Base-by-base conservation (phyloP, 1,284 basidiomycete genomes). In the Boletus nobilissimus region DNA sequence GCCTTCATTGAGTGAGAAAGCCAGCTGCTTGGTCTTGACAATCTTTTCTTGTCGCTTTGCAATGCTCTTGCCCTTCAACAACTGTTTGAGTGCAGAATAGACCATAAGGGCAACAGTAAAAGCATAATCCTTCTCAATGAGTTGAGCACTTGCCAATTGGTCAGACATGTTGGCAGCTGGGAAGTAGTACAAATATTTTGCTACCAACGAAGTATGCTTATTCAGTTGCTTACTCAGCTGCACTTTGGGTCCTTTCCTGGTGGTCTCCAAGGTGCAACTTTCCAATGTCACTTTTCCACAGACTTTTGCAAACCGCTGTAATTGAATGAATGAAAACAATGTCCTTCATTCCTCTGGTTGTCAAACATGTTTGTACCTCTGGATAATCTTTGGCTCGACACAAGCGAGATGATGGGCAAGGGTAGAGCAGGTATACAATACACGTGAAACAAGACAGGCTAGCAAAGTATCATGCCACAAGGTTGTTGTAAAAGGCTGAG, bases 401-500 rank as follows among this genome's bases (percentile, higher is more conserved):
- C n/a, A n/a, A n/a, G n/a, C n/a, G n/a, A n/a, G n/a, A n/a, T n/a
- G n/a, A n/a, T n/a, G n/a, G n/a, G n/a, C n/a, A n/a, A n/a, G n/a
- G n/a, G n/a, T n/a, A n/a, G n/a, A 46, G 46, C 46, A 46, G 32
- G 36, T 70, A 76, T 65, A 68, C 22, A 29, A 66, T 68, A 57
- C 40, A 77, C 48, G 24, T 39, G 48, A n/a, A 24, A 73, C n/a
- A 40, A n/a, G 26, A 70, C 36, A 38, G 32, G 40, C 18, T 34
- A 71, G 29, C 71, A 67, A 60, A 26, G 10, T 34, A n/a, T 73
- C 43, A 70, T 3, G n/a, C 32, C 57, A 64, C 46, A 38, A 86
- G 68, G 22, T 38, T 64, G 67, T 85, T 77, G 9, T 77, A 85
- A 10, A 83, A 78, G 36, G 82, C 76, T 19, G 75, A 75, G 67